These are phyloP conservation scores for Lagerstroemia speciosa DNA, from an alignment of 345 rosid genomes.

Conservation along the genomic window DNA sequence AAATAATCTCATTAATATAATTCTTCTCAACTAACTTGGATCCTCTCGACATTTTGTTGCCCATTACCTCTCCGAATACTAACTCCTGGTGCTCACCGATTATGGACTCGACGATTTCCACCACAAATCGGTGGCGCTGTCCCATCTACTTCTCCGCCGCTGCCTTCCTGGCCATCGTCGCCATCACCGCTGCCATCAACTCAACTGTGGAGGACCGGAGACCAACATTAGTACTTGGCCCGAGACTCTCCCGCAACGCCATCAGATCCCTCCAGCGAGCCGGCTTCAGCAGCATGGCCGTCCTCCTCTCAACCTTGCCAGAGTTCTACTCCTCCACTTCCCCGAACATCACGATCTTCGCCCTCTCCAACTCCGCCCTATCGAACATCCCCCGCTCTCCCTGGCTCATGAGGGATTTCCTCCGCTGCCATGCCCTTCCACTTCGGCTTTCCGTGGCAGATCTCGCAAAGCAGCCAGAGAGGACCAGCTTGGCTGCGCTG, in stretches of 20 bases:
- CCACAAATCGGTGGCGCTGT: constrained; percentile 41
- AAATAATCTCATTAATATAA: too few species aligned
- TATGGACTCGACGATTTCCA: constrained; percentile 22
- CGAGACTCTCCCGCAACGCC: constrained; percentile 37
- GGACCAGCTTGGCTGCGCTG: constrained; percentile 55
- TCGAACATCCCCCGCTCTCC: constrained; percentile 39
- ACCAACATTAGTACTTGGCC: constrained; percentile 10
- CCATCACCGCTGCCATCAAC: constrained; percentile 48
- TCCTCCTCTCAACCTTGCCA: constrained; percentile 51
- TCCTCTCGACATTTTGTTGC: too few species aligned
- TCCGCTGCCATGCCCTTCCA: constrained; percentile 64
- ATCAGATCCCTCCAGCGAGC: constrained; percentile 44
- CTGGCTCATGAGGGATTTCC: constrained; percentile 45
- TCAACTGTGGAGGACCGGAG: constrained; percentile 14
- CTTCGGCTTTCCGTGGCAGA: constrained; percentile 39
- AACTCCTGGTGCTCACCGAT: background rate
- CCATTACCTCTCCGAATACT: background rate
- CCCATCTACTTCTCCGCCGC: constrained; percentile 52
- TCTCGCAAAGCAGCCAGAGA: constrained; percentile 34
- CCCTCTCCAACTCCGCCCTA: constrained; percentile 53
- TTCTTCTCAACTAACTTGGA: too few species aligned
- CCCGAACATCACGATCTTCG: constrained; percentile 59
- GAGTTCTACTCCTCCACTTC: constrained; percentile 44
- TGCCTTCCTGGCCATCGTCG: constrained; percentile 50
- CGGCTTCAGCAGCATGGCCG: constrained; percentile 53